A percentile compares a stretch with the other conserved stretches of the same genome.
Evolutionary conservation across 2,329 filamentous ascomycete species (phyloP).

Genomic region (Teratosphaeria nubilosa): DNA sequence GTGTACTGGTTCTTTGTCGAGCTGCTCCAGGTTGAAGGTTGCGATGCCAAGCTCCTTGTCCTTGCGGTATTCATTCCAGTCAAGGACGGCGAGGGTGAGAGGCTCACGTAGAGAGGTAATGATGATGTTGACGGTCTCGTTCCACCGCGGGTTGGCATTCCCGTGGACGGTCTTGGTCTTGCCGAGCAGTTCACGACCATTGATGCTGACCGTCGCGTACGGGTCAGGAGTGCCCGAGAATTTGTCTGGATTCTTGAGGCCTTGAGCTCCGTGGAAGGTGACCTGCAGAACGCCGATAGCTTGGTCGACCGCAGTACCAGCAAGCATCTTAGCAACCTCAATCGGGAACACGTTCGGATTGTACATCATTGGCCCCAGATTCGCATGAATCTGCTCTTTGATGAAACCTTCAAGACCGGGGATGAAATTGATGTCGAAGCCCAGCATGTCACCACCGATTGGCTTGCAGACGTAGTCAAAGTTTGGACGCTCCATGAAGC

Average conservation of each 20-base stretch:
- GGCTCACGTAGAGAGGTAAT: slow-evolving; percentile 83
- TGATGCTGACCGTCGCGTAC: slow-evolving; percentile 76
- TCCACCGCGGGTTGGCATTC: slow-evolving; percentile 82
- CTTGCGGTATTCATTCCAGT: slow-evolving; percentile 93
- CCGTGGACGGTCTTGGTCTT: slow-evolving; percentile 83
- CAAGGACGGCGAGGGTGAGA: slow-evolving; percentile 73
- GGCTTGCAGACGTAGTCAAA: slow-evolving; percentile 99
- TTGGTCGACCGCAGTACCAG: slow-evolving; percentile 86
- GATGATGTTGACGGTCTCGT: slow-evolving; percentile 92
- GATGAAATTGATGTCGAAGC: slow-evolving; percentile 98
- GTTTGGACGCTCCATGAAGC: slow-evolving; percentile 76
- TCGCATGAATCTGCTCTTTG: slow-evolving; percentile 89
- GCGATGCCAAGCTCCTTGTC: slow-evolving; percentile 88
- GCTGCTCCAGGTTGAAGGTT: slow-evolving; percentile 71
- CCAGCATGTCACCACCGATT: slow-evolving; percentile 85
- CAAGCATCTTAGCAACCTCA: slow-evolving; percentile 95
- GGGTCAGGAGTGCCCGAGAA: slow-evolving; percentile 88
- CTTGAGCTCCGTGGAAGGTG: slow-evolving; percentile 81
- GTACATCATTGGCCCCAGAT: slow-evolving; percentile 95
- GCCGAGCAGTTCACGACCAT: slow-evolving; percentile 69
- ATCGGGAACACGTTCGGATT: slow-evolving; percentile 95
- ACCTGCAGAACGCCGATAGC: slow-evolving; percentile 89
- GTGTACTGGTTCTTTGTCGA: slow-evolving; percentile 66
- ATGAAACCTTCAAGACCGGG: slow-evolving; percentile 91
- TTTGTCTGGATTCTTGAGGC: slow-evolving; percentile 90